phyloP scores from a whole-genome alignment of 441 rosid genomes.

The Cnidoscolus chayamansa region DNA sequence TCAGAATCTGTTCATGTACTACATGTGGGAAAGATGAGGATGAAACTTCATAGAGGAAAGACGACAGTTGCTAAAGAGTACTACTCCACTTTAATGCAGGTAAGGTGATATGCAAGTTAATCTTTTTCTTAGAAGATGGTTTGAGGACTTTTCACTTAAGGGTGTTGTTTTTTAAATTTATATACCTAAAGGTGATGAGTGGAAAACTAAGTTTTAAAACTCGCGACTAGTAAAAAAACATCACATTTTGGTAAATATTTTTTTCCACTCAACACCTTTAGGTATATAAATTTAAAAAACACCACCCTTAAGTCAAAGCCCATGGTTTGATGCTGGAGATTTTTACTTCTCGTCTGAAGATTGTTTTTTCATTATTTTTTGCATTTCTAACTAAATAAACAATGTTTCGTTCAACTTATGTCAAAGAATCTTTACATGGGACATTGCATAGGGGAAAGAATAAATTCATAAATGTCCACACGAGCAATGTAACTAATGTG shows the following conservation, averaged over 20 bases:
- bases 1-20: constrained; percentile 78
- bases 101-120: constrained; percentile 16
- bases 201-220: too few relatives aligned
- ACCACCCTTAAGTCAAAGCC: too few relatives aligned
- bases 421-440: neutral
- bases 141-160: too few relatives aligned
- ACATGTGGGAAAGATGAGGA: constrained; percentile 96
- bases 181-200: too few relatives aligned
- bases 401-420: too few relatives aligned
- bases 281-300: too few relatives aligned
- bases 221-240: too few relatives aligned
- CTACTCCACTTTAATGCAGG: constrained; percentile 83
- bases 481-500: neutral
- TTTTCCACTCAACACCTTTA: too few relatives aligned
- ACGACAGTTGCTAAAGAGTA: constrained; percentile 76
- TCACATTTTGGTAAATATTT: too few relatives aligned
- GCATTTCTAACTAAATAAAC: neutral
- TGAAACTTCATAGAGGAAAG: constrained; percentile 80
- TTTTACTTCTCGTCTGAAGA: neutral
- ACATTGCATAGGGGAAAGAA: neutral
- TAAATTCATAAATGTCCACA: neutral
- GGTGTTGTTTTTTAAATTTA: too few relatives aligned
- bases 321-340: neutral
- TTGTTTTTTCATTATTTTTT: neutral
- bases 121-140: neutral